These are phyloP conservation scores for Aspergillus incahuasiensis DNA, from an alignment of 495 filamentous ascomycete species.

Conservation along the genomic window DNA sequence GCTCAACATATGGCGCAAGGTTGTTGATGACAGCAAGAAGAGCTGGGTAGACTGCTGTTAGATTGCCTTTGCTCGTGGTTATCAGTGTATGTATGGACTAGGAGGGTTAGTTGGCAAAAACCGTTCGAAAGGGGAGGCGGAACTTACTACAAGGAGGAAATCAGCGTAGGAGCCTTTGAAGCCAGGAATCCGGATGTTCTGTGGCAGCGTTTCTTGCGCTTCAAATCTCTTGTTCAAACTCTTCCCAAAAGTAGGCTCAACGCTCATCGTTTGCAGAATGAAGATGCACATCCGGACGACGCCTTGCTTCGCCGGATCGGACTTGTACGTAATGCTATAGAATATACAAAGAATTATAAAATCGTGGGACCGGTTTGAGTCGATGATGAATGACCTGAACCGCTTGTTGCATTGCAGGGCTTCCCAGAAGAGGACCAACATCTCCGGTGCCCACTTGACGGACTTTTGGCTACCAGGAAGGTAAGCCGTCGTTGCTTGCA, in stretches of 20 bases:
- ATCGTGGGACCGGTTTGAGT: conserved; percentile 89
- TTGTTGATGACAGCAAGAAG: conserved; percentile 92
- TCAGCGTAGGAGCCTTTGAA: conserved; percentile 93
- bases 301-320: conserved; percentile 83
- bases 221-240: conserved; percentile 88
- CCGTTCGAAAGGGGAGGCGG: background rate
- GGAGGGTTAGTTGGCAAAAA: conserved; percentile 14
- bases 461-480: conserved; percentile 80
- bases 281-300: conserved; percentile 96
- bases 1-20: conserved; percentile 75
- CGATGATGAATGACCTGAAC: conserved; percentile 94
- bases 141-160: conserved; percentile 73
- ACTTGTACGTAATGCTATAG: conserved; percentile 84
- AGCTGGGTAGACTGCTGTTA: conserved; percentile 90
- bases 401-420: conserved; percentile 95
- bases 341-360: conserved; percentile 88
- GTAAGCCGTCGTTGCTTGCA: conserved; percentile 82
- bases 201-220: conserved; percentile 80
- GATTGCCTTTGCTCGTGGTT: conserved; percentile 83
- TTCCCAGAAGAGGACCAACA: conserved; percentile 98
- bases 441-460: conserved; percentile 88
- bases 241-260: conserved; percentile 85
- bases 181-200: conserved; percentile 69
- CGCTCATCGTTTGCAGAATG: conserved; percentile 89
- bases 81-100: conserved; percentile 92